These are phyloP conservation scores for Yamadazyma dendronema DNA, from an alignment of 1,139 yeast species.

Conservation along the genomic window DNA sequence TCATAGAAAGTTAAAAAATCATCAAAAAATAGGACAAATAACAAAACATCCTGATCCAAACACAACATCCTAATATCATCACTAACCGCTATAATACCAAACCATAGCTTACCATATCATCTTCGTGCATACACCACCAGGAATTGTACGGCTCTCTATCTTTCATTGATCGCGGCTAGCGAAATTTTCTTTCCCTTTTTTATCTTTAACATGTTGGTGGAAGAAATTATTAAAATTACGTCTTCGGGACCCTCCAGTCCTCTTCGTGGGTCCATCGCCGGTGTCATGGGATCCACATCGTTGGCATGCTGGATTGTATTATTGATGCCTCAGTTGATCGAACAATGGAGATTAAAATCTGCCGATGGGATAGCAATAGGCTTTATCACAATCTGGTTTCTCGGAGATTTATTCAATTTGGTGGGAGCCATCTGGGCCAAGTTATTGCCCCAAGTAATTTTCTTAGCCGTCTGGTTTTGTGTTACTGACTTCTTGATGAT, in stretches of 20 bases:
- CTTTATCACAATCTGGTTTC: slow-evolving; percentile 67
- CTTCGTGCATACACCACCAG: neutral
- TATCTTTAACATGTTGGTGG: slow-evolving; percentile 1
- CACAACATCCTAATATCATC: no score
- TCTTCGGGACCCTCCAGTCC: slow-evolving; percentile 10
- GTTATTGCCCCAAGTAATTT: slow-evolving; percentile 65
- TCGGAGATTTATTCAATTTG: slow-evolving; percentile 71
- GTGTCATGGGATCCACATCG: slow-evolving; percentile 67
- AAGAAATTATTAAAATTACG: slow-evolving; percentile 3
- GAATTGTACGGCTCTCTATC: neutral
- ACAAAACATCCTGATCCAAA: no score
- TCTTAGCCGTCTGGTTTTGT: slow-evolving; percentile 74
- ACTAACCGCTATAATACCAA: no score
- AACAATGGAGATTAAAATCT: slow-evolving; percentile 75
- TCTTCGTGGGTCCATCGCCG: slow-evolving; percentile 48
- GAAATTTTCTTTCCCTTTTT: slow-evolving; percentile 1
- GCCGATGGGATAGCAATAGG: slow-evolving; percentile 79
- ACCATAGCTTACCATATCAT: neutral
- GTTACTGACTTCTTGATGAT: slow-evolving; percentile 66
- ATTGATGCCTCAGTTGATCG: slow-evolving; percentile 74
- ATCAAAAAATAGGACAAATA: no score
- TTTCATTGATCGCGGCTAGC: slow-evolving; percentile 3
- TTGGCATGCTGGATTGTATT: slow-evolving; percentile 81
- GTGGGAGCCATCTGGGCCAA: slow-evolving; percentile 72
- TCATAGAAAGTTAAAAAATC: no score